Percentiles rank a stretch among this genome's conserved stretches.
Evolutionary conservation across 306 rosid species (phyloP).

Genomic region (Datisca glomerata): DNA sequence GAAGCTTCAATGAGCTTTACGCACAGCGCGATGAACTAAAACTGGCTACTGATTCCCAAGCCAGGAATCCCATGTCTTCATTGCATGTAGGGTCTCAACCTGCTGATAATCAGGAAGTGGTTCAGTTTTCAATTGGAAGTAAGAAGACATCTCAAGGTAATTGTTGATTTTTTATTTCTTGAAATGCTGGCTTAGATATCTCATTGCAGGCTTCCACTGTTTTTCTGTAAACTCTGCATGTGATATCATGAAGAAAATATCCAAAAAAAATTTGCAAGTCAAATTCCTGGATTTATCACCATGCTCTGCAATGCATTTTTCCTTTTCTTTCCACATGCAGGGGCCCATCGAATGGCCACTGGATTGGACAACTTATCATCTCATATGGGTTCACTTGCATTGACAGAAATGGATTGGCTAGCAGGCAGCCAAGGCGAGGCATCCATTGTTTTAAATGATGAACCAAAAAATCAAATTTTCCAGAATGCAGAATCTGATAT

Average conservation of each 20-base stretch:
- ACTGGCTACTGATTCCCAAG: slow-evolving; percentile 16
- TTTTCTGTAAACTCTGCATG: slow-evolving; percentile 7
- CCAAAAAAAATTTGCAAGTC: slow-evolving; percentile 10
- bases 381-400: slow-evolving; percentile 88
- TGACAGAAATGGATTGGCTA: slow-evolving; percentile 89
- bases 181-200: slow-evolving; percentile 3
- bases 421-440: slow-evolving; percentile 41
- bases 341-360: slow-evolving; percentile 77
- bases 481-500: slow-evolving; percentile 34
- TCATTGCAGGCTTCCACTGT: not conserved
- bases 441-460: slow-evolving; percentile 35
- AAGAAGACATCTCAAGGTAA: slow-evolving; percentile 43
- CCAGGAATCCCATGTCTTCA: slow-evolving; percentile 13
- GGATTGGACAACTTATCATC: slow-evolving; percentile 71
- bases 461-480: slow-evolving; percentile 29
- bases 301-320: slow-evolving; percentile 28
- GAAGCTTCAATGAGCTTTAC: slow-evolving; percentile 16
- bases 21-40: slow-evolving; percentile 24
- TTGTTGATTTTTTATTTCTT: slow-evolving; percentile 8
- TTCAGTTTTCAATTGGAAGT: slow-evolving; percentile 34
- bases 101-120: slow-evolving; percentile 37
- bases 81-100: slow-evolving; percentile 30
- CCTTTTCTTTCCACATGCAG: slow-evolving; percentile 55
- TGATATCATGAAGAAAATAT: slow-evolving; percentile 2
- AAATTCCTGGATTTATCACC: slow-evolving; percentile 17